A percentile compares a stretch with the other conserved stretches of the same genome.
phyloP scores from a whole-genome alignment of 2,329 filamentous ascomycete species.

The Cytospora paraplurivora region DNA sequence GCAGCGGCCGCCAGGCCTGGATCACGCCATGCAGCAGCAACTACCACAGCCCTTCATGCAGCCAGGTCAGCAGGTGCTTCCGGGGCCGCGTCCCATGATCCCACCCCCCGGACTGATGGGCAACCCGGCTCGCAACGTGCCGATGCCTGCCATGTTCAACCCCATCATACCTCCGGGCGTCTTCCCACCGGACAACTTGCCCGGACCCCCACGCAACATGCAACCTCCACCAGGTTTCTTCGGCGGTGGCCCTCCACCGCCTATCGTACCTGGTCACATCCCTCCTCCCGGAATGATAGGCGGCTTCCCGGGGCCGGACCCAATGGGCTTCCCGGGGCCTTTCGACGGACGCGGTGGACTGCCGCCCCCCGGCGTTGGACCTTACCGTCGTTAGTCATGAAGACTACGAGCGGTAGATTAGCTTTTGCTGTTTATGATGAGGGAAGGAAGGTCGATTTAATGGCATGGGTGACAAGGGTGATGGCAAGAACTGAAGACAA shows the following conservation, averaged over 20 bases:
- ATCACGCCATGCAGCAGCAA: conserved; percentile 52
- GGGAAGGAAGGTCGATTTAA: background rate
- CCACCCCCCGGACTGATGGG: conserved; percentile 58
- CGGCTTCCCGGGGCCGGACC: conserved; percentile 58
- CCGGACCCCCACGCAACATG: conserved; percentile 44
- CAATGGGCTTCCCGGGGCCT: conserved; percentile 49
- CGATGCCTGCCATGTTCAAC: conserved; percentile 58
- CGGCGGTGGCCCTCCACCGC: conserved; percentile 47
- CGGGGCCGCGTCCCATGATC: conserved; percentile 51
- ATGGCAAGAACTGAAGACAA: background rate
- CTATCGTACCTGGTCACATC: conserved; percentile 47
- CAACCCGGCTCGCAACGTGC: conserved; percentile 47
- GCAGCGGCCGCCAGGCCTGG: conserved; percentile 64
- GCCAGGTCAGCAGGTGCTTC: conserved; percentile 46
- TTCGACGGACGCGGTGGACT: conserved; percentile 50
- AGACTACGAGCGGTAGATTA: conserved; percentile 1
- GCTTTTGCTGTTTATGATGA: conserved; percentile 11
- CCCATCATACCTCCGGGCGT: conserved; percentile 59
- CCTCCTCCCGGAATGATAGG: conserved; percentile 54
- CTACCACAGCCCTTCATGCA: conserved; percentile 40
- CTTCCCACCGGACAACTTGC: conserved; percentile 55
- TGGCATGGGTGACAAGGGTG: background rate
- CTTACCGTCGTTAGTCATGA: conserved; percentile 25
- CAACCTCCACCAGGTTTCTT: conserved; percentile 62
- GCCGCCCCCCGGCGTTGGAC: conserved; percentile 44